A percentile compares a stretch with the other conserved stretches of the same genome.
phyloP scores from a whole-genome alignment of 148 eudicot genomes.

The Camellia granthamiana region DNA sequence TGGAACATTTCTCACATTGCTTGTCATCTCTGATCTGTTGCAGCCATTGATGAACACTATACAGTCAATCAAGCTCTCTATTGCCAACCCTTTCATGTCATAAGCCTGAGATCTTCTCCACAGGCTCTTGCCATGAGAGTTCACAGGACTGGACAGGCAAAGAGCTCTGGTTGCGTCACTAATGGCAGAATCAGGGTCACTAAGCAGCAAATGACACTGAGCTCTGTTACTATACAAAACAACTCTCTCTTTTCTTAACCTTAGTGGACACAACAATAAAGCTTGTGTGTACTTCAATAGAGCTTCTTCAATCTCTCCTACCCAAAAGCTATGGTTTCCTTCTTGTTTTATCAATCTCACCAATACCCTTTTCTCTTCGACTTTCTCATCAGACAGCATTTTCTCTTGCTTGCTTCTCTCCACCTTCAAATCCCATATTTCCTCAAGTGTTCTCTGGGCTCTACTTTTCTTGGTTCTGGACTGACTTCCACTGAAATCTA shows the following conservation, averaged over 20 bases:
- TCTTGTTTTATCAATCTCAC: conserved; percentile 49
- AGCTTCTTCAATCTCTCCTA: conserved; percentile 53
- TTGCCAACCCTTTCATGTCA: conserved; percentile 68
- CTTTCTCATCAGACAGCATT: conserved; percentile 38
- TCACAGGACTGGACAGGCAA: conserved; percentile 40
- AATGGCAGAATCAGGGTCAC: conserved; percentile 46
- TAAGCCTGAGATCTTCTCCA: conserved; percentile 93
- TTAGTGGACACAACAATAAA: conserved; percentile 57
- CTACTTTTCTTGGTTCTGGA: conserved; percentile 30
- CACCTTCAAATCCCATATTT: conserved; percentile 55
- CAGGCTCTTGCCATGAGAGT: conserved; percentile 63
- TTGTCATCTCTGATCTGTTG: conserved; percentile 12
- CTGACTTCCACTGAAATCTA: conserved; percentile 46
- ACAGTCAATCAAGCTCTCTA: conserved; percentile 82
- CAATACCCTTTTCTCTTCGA: conserved; percentile 34
- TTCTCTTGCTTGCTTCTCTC: conserved; percentile 54
- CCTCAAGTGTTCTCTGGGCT: conserved; percentile 40
- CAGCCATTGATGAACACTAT: conserved; percentile 48
- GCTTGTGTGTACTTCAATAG: conserved; percentile 51
- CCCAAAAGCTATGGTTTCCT: conserved; percentile 54
- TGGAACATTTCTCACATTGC: conserved; percentile 32
- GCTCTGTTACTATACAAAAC: conserved; percentile 81
- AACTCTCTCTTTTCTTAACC: conserved; percentile 57
- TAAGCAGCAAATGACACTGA: conserved; percentile 56
- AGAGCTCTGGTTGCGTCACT: conserved; percentile 73